Evolutionary conservation across 108 stramenopile species (phyloP), one percentile per base, ranked within the genome.

Genomic region (Skeletonema costatum): DNA sequence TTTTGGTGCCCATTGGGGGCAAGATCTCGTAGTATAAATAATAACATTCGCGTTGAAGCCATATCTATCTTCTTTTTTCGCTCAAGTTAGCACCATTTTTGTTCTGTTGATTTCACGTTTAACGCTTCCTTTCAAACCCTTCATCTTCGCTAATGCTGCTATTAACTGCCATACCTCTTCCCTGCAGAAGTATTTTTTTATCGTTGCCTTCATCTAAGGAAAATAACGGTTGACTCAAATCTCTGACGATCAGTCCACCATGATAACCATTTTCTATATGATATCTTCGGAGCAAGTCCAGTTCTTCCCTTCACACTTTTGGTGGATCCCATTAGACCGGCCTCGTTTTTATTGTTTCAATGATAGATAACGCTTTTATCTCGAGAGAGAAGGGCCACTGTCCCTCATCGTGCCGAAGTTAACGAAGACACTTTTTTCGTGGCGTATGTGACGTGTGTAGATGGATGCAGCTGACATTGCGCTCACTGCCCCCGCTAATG

Each of bases 1-100:
- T 69, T 17, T 65, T 82, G 58, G 58, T 84, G 75, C 25, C 89
- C 89, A 35, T 75, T 83, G 5, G 61, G 60, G 61, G 60, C 44
- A 53, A 73, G 17, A 89, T 77, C 64, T 89, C 87, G 53, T 89
- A 87, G 69, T 89, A 89, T 21, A 89, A 32, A 73, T 89, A 89
- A 38, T 89, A 89, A 33, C 87, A 87, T 70, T 89, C 89, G 72
- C 89, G 64, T 65, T 86, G 85, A 30, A 30, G 75, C 48, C 60
- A 86, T 68, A 16, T 60, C 30, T 53, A 13, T 42, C 10, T 11
- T n/a, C n/a, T n/a, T n/a, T n/a, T 12, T 65, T 73, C 32, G 25
- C n/a, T 41, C 11, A 38, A 46, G 13, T 2, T 6, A 38, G 42
- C 21, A 12, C 33, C 64, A 69, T 66, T 30, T 70, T 81, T 51